Evolutionary conservation across 2,329 filamentous ascomycete genomes (phyloP).

Genomic region (Phoma sp.): DNA sequence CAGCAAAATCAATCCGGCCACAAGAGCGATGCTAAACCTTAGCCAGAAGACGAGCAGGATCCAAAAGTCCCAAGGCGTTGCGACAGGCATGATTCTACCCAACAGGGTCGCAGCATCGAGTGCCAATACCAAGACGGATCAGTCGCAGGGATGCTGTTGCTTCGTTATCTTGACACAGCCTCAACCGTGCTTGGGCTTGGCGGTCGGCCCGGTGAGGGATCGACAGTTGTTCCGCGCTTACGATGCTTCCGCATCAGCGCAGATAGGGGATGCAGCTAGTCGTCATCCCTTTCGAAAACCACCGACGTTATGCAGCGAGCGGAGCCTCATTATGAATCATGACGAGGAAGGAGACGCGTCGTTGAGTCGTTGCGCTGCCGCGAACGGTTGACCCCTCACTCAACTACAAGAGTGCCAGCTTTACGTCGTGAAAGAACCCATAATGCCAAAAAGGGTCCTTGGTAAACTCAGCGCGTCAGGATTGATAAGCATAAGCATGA

Average conservation of each 20-base stretch:
- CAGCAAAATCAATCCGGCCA: not conserved
- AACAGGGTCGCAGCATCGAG: not conserved
- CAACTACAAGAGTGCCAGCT: not conserved
- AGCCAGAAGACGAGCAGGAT: not conserved
- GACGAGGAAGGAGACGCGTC: not conserved
- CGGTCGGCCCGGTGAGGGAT: conserved; percentile 5
- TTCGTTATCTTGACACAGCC: conserved; percentile 23
- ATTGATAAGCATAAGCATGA: not conserved
- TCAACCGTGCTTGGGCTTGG: conserved; percentile 11
- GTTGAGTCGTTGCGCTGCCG: conserved; percentile 5
- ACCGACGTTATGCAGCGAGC: not conserved
- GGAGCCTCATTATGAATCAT: conserved; percentile 13
- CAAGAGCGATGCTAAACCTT: not conserved
- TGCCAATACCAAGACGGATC: conserved; percentile 18
- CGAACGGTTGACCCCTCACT: not conserved
- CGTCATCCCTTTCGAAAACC: conserved; percentile 7
- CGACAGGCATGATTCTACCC: not conserved
- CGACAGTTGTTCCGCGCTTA: conserved; percentile 19
- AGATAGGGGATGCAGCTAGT: conserved; percentile 14
- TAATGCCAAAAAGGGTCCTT: not conserved
- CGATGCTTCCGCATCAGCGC: conserved; percentile 12
- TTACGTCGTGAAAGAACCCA: not conserved
- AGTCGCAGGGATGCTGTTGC: conserved; percentile 10
- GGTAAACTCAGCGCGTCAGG: not conserved
- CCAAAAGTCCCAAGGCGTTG: not conserved